Conservation (phyloP, 257 asterid genomes). For the Prunella vulgaris region DNA sequence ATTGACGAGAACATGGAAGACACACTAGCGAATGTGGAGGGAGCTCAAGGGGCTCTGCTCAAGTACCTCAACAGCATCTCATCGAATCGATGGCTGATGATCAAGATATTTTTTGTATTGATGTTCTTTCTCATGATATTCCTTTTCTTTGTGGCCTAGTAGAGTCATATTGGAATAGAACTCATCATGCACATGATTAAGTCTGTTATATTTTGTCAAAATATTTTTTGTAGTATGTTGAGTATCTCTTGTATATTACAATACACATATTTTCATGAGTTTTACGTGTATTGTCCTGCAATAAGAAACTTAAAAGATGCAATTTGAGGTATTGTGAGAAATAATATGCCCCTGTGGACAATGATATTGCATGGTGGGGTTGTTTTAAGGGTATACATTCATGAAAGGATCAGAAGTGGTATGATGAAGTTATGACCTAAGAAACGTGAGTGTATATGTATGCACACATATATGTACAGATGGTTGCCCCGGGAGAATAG, state of each 20-base stretch:
- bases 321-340: constrained; percentile 6
- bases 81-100: constrained; percentile 97
- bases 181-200: constrained; percentile 3
- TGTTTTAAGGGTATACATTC: not conserved
- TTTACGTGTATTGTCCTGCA: constrained; percentile 11
- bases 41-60: constrained; percentile 87
- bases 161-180: constrained; percentile 23
- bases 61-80: constrained; percentile 93
- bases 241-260: constrained; percentile 19
- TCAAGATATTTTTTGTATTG: constrained; percentile 86
- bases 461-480: too few species aligned
- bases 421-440: not conserved
- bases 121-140: constrained; percentile 88
- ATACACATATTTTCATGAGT: not conserved
- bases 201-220: not conserved
- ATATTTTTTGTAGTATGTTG: constrained; percentile 6
- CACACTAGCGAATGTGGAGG: constrained; percentile 77
- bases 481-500: too few species aligned
- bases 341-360: not conserved
- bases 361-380: not conserved
- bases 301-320: constrained; percentile 3
- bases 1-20: constrained; percentile 94
- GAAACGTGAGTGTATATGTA: too few species aligned
- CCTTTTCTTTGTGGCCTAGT: constrained; percentile 84
- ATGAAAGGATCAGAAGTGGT: not conserved